A percentile compares a stretch with the other conserved stretches of the same genome.
phyloP scores from a whole-genome alignment of 2,329 filamentous ascomycete species.

The Truncatella angustata region DNA sequence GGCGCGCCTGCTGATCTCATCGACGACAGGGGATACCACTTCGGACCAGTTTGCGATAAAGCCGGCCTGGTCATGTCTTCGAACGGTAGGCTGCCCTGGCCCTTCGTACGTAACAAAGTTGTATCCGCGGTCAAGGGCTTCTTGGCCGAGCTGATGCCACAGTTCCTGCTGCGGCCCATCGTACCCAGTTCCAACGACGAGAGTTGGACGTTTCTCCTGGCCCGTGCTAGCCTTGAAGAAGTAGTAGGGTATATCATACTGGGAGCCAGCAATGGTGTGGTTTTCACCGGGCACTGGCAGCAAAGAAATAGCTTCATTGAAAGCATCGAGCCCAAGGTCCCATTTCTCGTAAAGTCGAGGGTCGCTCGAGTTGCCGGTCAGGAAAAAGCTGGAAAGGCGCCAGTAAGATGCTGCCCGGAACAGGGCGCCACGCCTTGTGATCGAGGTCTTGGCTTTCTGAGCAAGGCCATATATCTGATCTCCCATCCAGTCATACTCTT shows the following conservation, averaged over 20 bases:
- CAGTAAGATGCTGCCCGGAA: conserved; percentile 42
- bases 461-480: conserved; percentile 16
- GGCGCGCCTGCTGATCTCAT: background rate
- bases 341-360: conserved; percentile 37
- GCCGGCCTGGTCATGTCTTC: conserved; percentile 37
- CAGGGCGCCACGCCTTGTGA: conserved; percentile 26
- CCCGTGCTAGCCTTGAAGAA: conserved; percentile 14
- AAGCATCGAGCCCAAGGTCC: conserved; percentile 32
- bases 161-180: conserved; percentile 36
- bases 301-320: conserved; percentile 34
- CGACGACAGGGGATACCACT: background rate
- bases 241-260: conserved; percentile 19
- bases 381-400: conserved; percentile 38
- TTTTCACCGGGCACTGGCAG: conserved; percentile 35
- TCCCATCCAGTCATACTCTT: conserved; percentile 21
- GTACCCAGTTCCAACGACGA: conserved; percentile 36
- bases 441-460: conserved; percentile 14
- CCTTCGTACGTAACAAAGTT: conserved; percentile 46
- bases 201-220: conserved; percentile 22
- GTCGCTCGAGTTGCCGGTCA: conserved; percentile 38
- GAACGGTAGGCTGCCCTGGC: conserved; percentile 40
- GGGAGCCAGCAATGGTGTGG: conserved; percentile 26
- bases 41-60: conserved; percentile 27
- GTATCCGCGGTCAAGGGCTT: conserved; percentile 29
- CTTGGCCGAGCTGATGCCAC: conserved; percentile 26